phyloP scores from a whole-genome alignment of 768 basidiomycete genomes.

The Kwoniella sp. region DNA sequence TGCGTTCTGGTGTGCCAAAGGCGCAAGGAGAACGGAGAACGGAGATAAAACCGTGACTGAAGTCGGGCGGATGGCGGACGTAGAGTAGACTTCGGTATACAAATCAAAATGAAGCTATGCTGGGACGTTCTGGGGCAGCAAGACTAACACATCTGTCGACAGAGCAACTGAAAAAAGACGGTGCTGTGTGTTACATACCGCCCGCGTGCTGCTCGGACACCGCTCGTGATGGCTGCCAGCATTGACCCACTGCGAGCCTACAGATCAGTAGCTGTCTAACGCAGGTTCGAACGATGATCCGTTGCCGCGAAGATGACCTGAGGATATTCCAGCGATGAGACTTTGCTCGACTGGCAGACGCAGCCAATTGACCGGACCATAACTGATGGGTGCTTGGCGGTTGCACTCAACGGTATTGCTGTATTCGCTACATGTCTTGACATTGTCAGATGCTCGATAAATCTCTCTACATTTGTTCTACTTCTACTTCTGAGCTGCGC shows the following conservation, averaged over 20 bases:
- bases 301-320: no score
- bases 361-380: not conserved
- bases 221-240: no score
- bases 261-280: no score
- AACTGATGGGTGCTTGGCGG: no score
- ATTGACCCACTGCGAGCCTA: no score
- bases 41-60: not conserved
- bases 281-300: no score
- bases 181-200: no score
- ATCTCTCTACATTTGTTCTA: not conserved
- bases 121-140: not conserved
- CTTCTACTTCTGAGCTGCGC: not conserved
- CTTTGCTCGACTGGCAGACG: no score
- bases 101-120: conserved; percentile 19
- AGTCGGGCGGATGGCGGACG: conserved; percentile 5
- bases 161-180: not conserved
- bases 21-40: conserved; percentile 3
- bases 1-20: not conserved
- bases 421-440: not conserved
- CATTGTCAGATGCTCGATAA: no score
- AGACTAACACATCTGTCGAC: not conserved
- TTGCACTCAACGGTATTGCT: no score
- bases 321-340: no score
- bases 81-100: conserved; percentile 24
- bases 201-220: no score